These are phyloP conservation scores for Pseudevernia furfuracea DNA, from an alignment of 495 filamentous ascomycete genomes.

Conservation along the genomic window DNA sequence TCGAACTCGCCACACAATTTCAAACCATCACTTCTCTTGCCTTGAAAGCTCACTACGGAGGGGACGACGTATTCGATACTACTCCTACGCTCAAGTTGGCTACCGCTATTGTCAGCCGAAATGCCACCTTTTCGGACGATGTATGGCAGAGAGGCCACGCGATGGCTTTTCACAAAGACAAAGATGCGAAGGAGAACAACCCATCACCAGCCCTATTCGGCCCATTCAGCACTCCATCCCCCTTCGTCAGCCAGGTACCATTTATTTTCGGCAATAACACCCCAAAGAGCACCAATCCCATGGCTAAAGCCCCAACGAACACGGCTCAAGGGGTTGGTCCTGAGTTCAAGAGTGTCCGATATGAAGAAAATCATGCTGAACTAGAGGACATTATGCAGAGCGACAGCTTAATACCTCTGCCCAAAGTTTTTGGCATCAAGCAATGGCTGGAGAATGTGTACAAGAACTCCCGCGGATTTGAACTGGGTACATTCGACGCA, in stretches of 20 bases:
- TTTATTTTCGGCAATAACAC: not conserved
- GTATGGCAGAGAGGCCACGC: conserved; percentile 37
- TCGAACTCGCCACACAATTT: conserved; percentile 37
- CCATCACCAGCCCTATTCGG: not conserved
- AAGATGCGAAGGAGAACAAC: not conserved
- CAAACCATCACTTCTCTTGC: conserved; percentile 35
- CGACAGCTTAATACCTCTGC: not conserved
- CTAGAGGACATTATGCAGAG: conserved; percentile 29
- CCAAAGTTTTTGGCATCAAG: conserved; percentile 24
- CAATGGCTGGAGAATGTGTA: conserved; percentile 32
- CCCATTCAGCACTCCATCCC: not conserved
- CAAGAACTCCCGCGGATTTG: conserved; percentile 32
- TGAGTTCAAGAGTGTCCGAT: conserved; percentile 1
- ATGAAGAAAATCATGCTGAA: conserved; percentile 20
- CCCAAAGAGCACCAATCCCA: not conserved
- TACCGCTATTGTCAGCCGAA: conserved; percentile 39
- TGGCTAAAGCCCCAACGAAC: not conserved
- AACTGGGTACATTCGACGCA: conserved; percentile 36
- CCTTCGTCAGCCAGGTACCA: not conserved
- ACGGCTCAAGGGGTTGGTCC: not conserved
- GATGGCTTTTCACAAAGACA: conserved; percentile 29
- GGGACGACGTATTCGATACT: conserved; percentile 34
- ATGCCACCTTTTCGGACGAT: conserved; percentile 36
- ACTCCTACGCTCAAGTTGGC: conserved; percentile 34
- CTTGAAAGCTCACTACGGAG: conserved; percentile 39